phyloP scores from a whole-genome alignment of 352 stramenopile genomes.

The Pythium rhizo-oryzae region DNA sequence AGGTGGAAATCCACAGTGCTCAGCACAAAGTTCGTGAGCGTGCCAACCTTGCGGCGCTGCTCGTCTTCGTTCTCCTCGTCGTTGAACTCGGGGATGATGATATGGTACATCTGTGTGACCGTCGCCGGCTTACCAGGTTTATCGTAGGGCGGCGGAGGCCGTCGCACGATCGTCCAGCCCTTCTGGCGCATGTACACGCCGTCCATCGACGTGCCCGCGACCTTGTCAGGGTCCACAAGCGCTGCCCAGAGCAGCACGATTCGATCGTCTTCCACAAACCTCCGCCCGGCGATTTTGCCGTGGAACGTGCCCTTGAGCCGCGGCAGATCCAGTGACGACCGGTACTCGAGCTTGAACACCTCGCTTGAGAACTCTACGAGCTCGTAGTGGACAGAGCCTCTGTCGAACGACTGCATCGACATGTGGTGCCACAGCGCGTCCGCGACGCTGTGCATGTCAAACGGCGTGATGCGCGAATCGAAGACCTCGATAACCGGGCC shows the following conservation, averaged over 20 bases:
- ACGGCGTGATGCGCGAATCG: constrained; percentile 20
- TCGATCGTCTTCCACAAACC: constrained; percentile 25
- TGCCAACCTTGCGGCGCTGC: constrained; percentile 28
- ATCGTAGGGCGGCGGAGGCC: background rate
- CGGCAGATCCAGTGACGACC: constrained; percentile 8
- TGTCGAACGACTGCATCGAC: constrained; percentile 14
- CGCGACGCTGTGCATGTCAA: constrained; percentile 12
- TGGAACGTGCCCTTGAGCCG: constrained; percentile 30
- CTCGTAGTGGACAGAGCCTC: constrained; percentile 4
- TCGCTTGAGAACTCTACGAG: constrained; percentile 5
- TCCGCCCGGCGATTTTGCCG: constrained; percentile 27
- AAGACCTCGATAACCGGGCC: constrained; percentile 18
- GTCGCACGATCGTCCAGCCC: constrained; percentile 21
- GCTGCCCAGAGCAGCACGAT: constrained; percentile 13
- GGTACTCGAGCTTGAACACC: constrained; percentile 14
- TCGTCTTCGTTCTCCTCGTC: constrained; percentile 32
- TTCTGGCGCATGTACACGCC: constrained; percentile 22
- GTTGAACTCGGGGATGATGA: constrained; percentile 33
- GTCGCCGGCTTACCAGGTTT: background rate
- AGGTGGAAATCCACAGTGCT: constrained; percentile 17
- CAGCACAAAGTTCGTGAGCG: constrained; percentile 30
- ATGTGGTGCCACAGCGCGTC: constrained; percentile 28
- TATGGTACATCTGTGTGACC: constrained; percentile 21
- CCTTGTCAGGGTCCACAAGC: constrained; percentile 15
- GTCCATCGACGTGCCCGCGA: constrained; percentile 26